phyloP scores from a whole-genome alignment of 176 grass and related monocot species.

The Musa troglodytarum region DNA sequence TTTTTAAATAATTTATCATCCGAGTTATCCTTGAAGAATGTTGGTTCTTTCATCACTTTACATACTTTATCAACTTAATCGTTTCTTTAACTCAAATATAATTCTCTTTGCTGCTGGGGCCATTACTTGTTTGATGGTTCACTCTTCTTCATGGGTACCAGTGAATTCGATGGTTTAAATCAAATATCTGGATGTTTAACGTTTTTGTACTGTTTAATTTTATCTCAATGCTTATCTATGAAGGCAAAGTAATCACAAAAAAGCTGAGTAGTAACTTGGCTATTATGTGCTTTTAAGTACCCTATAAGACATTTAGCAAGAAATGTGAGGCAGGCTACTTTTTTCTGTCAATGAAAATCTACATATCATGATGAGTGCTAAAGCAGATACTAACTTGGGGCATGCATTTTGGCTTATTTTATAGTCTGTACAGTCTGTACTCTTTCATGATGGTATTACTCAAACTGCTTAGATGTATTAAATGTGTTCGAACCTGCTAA shows the following conservation, averaged over 20 bases:
- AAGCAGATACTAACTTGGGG: no score
- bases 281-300: not conserved
- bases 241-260: not conserved
- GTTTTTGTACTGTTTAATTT: not conserved
- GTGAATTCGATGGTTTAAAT: not conserved
- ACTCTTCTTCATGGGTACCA: not conserved
- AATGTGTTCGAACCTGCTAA: no score
- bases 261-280: not conserved
- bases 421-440: no score
- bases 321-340: no score
- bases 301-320: not conserved
- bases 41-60: not conserved
- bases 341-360: no score
- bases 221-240: not conserved
- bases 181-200: not conserved
- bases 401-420: no score
- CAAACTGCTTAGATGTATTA: no score
- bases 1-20: slow-evolving; percentile 35
- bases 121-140: not conserved
- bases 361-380: no score
- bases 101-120: not conserved
- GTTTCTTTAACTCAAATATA: not conserved
- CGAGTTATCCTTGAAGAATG: not conserved
- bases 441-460: no score
- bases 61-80: not conserved